These are phyloP conservation scores for Scytalidium sp. DNA, from an alignment of 2,329 filamentous ascomycete genomes.

Conservation along the genomic window DNA sequence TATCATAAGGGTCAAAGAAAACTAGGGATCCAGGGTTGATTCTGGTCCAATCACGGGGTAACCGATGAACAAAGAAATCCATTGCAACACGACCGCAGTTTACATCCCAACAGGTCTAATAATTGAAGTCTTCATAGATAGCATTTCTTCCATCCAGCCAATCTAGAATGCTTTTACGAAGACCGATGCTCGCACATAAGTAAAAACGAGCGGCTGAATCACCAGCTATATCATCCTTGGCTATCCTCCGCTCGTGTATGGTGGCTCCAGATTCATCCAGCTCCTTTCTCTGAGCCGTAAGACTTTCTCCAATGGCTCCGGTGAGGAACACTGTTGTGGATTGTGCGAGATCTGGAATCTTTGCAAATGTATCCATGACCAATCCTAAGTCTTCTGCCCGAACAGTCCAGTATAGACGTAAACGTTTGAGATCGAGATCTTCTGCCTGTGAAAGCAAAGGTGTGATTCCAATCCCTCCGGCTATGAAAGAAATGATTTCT, in stretches of 20 bases:
- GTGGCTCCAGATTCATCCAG: slow-evolving; percentile 24
- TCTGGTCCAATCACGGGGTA: background rate
- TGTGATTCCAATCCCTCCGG: slow-evolving; percentile 80
- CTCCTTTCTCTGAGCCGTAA: slow-evolving; percentile 22
- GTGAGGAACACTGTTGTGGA: slow-evolving; percentile 66
- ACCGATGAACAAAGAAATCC: background rate
- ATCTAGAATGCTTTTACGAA: slow-evolving; percentile 44
- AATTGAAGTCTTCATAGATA: slow-evolving; percentile 48
- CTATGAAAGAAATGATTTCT: slow-evolving; percentile 56
- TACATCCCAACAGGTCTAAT: slow-evolving; percentile 10
- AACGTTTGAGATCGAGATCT: slow-evolving; percentile 39
- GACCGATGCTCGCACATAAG: slow-evolving; percentile 50
- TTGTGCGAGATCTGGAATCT: slow-evolving; percentile 46
- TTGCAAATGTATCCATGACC: slow-evolving; percentile 55
- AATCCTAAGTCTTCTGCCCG: slow-evolving; percentile 58
- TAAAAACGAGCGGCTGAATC: slow-evolving; percentile 46
- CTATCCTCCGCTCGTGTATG: slow-evolving; percentile 43
- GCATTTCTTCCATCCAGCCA: slow-evolving; percentile 46
- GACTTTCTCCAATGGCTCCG: slow-evolving; percentile 29
- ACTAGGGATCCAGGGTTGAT: too few relatives aligned
- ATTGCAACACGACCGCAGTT: background rate
- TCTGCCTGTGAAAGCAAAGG: slow-evolving; percentile 71
- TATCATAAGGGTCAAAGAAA: too few relatives aligned
- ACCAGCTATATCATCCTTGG: slow-evolving; percentile 40
- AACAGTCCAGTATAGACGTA: slow-evolving; percentile 69